phyloP scores from a whole-genome alignment of 1,139 yeast species.

The Scheffersomyces cryptocercus region DNA sequence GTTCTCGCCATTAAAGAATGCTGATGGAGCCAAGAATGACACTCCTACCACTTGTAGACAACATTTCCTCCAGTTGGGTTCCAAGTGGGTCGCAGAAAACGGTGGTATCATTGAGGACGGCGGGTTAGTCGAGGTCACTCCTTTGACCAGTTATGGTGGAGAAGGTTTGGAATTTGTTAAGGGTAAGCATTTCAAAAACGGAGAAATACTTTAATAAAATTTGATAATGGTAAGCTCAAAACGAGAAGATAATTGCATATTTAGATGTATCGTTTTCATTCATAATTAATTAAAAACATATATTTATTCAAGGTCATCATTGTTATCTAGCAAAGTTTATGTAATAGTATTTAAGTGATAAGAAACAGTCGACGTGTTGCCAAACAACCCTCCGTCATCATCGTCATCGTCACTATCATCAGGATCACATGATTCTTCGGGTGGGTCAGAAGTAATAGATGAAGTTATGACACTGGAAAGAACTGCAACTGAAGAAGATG shows the following conservation, averaged over 20 bases:
- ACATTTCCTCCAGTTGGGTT: constrained; percentile 66
- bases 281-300: not conserved
- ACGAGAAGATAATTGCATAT: not conserved
- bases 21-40: constrained; percentile 77
- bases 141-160: constrained; percentile 77
- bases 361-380: not conserved
- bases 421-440: too few relatives aligned
- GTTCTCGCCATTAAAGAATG: constrained; percentile 93
- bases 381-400: not conserved
- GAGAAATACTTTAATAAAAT: constrained; percentile 31
- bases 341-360: not conserved
- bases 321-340: not conserved
- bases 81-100: constrained; percentile 70
- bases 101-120: constrained; percentile 63
- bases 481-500: too few relatives aligned
- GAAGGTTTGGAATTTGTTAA: constrained; percentile 70
- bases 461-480: too few relatives aligned
- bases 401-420: not conserved
- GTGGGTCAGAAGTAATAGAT: too few relatives aligned
- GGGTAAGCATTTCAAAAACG: constrained; percentile 50
- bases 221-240: not conserved
- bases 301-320: too few relatives aligned
- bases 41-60: constrained; percentile 80
- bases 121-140: constrained; percentile 72
- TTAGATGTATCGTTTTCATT: not conserved